These are phyloP conservation scores for Pholiota adiposa DNA, from an alignment of 1,284 basidiomycete species.

Conservation along the genomic window DNA sequence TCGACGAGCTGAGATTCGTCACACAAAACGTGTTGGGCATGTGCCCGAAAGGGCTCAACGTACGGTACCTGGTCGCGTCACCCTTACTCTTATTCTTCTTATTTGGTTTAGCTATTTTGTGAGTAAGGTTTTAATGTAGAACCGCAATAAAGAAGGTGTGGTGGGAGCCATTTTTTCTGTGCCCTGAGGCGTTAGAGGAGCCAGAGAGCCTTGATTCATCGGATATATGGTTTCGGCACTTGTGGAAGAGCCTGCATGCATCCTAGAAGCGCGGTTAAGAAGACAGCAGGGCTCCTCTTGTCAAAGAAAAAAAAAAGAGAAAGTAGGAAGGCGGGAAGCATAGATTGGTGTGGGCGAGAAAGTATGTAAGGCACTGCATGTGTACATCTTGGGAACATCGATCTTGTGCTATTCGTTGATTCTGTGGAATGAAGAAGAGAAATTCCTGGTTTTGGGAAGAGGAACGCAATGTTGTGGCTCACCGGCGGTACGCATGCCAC, in stretches of 20 bases:
- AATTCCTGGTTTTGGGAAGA: not conserved
- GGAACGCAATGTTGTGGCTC: not conserved
- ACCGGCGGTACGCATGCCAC: not conserved
- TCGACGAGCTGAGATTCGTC: not conserved
- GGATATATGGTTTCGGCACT: slow-evolving; percentile 5
- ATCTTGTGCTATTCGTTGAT: not conserved
- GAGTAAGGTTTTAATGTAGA: not conserved
- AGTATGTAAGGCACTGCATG: not conserved
- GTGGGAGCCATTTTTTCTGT: not conserved
- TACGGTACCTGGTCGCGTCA: not conserved
- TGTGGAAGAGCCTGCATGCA: not conserved
- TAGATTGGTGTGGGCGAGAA: not conserved
- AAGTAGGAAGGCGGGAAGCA: not conserved
- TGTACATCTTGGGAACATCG: not conserved
- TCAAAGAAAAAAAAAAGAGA: not conserved
- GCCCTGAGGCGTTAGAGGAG: not conserved
- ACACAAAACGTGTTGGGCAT: slow-evolving; percentile 9
- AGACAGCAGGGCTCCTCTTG: not conserved
- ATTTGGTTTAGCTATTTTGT: not conserved
- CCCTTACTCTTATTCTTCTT: not conserved
- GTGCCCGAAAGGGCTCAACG: not conserved
- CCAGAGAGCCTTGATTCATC: not conserved
- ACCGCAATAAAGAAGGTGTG: not conserved
- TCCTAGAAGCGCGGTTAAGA: not conserved
- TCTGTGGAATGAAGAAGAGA: not conserved